Evolutionary conservation across 441 rosid species (phyloP), one percentile per base, ranked within the genome.

Genomic region (Erysimum pusillum): DNA sequence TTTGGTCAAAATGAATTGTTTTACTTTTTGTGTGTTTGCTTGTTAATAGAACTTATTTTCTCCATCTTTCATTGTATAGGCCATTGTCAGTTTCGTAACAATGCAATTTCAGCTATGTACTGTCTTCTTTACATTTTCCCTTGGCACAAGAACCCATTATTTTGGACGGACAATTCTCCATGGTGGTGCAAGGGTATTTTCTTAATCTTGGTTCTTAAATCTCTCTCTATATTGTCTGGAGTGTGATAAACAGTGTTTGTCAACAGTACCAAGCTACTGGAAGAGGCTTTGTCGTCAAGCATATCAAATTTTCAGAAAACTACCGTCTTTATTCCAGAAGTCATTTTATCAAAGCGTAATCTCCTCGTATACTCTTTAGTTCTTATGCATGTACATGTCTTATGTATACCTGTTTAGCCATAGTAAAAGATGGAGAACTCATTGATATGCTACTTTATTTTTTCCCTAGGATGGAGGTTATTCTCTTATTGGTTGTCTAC

Each of bases 81-180:
- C 99, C 38, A 72, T 94, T 80, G 96, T 96, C 77, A 86, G 87
- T 84, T 96, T 96, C 80, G 66, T 88, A 67, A 94, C 99, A 42
- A 96, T 96, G 99, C 99, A 96, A 74, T 82, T 96, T 75, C 98
- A 96, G 83, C 94, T 96, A 60, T 92, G 97, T 74, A 85, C 99
- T 10, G 98, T 96, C 81, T 96, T 94, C 87, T 96, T 94, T 88
- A 96, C 99, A 67, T 96, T 96, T 83, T 96, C 99, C 46, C 85
- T 96, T 81, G 98, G 98, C 79, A 96, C 99, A 32, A 88, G 80
- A 84, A 91, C 98, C 18, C 99, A 96, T 86, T 96, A 96, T 80
- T 96, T 94, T 80, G 99, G 99, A 63, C 90, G 97, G 73, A 91
- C 99, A 56, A 87, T 96, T 75, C 98, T 94, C 79, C 99, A 96